Evolutionary conservation across 2,329 filamentous ascomycete species (phyloP), one percentile per base, ranked within the genome.

Genomic region (Botrytis squamosa): DNA sequence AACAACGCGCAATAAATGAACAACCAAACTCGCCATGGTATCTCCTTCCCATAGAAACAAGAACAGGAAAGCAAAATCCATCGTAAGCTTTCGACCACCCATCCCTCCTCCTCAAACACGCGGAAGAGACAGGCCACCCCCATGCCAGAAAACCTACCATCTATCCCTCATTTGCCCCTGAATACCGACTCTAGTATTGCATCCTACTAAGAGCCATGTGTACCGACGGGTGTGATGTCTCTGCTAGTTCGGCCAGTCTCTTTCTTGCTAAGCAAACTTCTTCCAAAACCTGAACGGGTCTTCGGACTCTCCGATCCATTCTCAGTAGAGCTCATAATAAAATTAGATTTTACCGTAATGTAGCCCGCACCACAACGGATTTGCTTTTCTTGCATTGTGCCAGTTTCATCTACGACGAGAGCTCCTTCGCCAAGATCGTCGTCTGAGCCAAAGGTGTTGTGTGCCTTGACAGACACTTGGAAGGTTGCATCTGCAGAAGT

Each of bases 361-460:
- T 84, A 87, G 38, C 94, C 94, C 52, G 84, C 86, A 20, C 95
- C 95, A 40, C 95, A 90, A 49, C 85, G 88, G 70, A 99, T 83
- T 59, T 89, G 86, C 85, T 95, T 96, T 78, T 95, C 91, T 46
- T 87, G 85, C 18, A 88, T 89, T 1, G 86, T 84, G 3, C 89
- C 88, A 2, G 86, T 88, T 81, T 99, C 95, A 76, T 95, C 94
- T n/a, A 99, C 89, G 81, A 97, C 95, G 84, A 97, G 97, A n/a
- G 92, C 82, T 8, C 89, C 89, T 80, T 98, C 95, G 71, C 96
- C 96, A 0, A 99, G 87, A 74, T 91, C 89, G 73, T 95, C 91
- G 81, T 97, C 94, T 74, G 90, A 92, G 70, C 93, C 92, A 80
- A 98, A 95, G 0, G 91, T 93, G 79, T 92, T 89, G 80, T 97